Evolutionary conservation across 1,284 basidiomycete genomes (phyloP).

Genomic region (Cryptococcus hybrid): DNA sequence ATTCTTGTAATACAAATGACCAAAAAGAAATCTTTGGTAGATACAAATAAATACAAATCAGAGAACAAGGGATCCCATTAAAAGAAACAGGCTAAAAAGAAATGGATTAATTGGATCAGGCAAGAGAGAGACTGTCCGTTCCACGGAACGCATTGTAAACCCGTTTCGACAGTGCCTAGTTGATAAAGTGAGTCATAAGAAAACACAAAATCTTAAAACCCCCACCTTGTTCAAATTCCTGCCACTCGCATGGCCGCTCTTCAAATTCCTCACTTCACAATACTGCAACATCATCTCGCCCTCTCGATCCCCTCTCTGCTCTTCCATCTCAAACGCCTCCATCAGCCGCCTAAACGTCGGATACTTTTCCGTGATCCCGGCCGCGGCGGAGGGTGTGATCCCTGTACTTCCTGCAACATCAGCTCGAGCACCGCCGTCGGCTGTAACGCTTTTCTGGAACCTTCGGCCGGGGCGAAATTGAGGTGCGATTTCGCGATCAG

Average conservation of each 20-base stretch:
- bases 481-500: conserved; percentile 47
- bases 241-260: conserved; percentile 14
- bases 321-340: conserved; percentile 38
- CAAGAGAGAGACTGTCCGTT: conserved; percentile 37
- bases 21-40: no score
- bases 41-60: no score
- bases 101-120: conserved; percentile 4
- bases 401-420: conserved; percentile 49
- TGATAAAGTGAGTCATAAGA: not conserved
- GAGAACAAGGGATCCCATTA: no score
- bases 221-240: conserved; percentile 35
- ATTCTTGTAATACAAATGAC: no score
- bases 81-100: no score
- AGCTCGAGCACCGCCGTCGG: conserved; percentile 36
- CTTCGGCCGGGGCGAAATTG: conserved; percentile 40
- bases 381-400: conserved; percentile 41
- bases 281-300: conserved; percentile 32
- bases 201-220: conserved; percentile 1
- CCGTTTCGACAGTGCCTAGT: conserved; percentile 31
- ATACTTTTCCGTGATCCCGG: conserved; percentile 33
- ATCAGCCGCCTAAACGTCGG: conserved; percentile 40
- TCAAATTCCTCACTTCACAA: conserved; percentile 29
- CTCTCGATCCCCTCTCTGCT: conserved; percentile 19
- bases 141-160: conserved; percentile 38
- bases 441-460: conserved; percentile 22